Evolutionary conservation across 176 grass and related monocot species (phyloP), one percentile per base, ranked within the genome.

Genomic region (Bonia amplexicaulis): DNA sequence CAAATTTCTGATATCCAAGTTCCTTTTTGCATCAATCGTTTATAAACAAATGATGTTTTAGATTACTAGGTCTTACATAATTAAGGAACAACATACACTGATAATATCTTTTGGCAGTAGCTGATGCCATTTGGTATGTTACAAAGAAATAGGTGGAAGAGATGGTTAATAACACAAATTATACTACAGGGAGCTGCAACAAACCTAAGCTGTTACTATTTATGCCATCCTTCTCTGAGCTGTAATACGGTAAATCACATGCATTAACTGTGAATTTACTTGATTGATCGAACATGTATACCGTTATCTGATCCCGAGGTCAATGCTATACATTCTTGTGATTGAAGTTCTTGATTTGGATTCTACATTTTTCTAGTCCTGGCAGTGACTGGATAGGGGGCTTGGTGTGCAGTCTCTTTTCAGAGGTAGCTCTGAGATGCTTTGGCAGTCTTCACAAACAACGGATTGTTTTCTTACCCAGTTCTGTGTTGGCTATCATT

Each of bases 141-240:
- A 69, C 25, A 42, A 68, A 39, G 16, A 41, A 76, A 4, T 80
- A 25, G 39, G 51, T 85, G 48, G 40, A 74, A 60, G 3, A 9
- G 22, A 54, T 69, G 40, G 57, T 49, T 88, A 76, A 19, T 76
- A 73, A 41, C 31, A 83, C 31, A 12, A 88, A 51, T n/a, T 84
- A 19, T 80, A 64, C 54, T 26, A 27, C 77, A 77, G 35, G 46
- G 35, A 82, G 79, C 57, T 57, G 72, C 60, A 44, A 55, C 41
- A 82, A 76, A 35, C 65, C 9, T 57, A 29, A 15, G 27, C 48
- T 64, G 22, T 76, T 77, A n/a, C 31, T 87, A 13, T 46, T 78
- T 54, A 29, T 66, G 42, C 39, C 29, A 67, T 72, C 46, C 11
- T 75, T 76, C 40, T 81, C 41, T 76, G 45, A n/a, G 25, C 35